These are phyloP conservation scores for Solanum tarapatanum DNA, from an alignment of 257 asterid species.

Conservation along the genomic window DNA sequence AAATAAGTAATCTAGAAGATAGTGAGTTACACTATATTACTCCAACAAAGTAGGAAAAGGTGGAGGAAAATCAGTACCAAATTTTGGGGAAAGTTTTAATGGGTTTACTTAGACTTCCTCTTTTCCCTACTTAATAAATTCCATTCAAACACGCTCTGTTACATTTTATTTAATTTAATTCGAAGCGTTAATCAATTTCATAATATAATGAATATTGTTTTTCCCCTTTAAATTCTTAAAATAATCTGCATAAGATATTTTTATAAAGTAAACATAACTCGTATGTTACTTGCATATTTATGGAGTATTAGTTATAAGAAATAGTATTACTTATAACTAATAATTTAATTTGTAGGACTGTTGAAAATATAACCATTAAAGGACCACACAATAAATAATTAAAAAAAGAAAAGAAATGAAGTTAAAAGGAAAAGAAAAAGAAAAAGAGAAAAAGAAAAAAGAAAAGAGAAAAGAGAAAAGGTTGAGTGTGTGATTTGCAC, in stretches of 20 bases:
- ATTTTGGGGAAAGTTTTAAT: background rate
- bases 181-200: background rate
- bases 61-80: background rate
- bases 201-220: background rate
- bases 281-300: background rate
- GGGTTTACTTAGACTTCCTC: background rate
- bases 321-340: background rate
- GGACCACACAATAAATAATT: background rate
- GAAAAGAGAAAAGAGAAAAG: background rate
- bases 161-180: background rate
- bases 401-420: background rate
- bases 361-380: background rate
- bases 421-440: background rate
- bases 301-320: background rate
- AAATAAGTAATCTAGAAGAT: background rate
- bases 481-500: background rate
- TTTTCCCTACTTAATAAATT: background rate
- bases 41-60: background rate
- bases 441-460: background rate
- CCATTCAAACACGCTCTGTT: background rate
- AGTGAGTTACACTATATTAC: background rate
- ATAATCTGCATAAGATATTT: background rate
- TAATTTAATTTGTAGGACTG: background rate
- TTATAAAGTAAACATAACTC: background rate
- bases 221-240: background rate